Conservation (phyloP, 1,284 basidiomycete species). For the Athelia sp. region DNA sequence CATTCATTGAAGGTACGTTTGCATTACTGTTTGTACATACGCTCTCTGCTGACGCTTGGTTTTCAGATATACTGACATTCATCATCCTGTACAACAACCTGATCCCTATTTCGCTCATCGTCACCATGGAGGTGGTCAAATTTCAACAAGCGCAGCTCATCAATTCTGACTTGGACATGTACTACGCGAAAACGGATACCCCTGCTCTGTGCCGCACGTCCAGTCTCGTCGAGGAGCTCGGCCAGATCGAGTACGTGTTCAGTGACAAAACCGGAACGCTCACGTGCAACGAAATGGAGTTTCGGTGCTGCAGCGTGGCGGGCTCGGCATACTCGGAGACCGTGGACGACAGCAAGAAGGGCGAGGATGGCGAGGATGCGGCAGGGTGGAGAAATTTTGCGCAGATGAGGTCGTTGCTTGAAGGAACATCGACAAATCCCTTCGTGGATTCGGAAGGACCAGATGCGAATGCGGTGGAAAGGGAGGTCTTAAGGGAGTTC, state of each 20-base stretch:
- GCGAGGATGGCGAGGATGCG: conserved; percentile 56
- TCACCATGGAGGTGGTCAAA: conserved; percentile 99
- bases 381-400: conserved; percentile 77
- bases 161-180: conserved; percentile 97
- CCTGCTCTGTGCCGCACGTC: conserved; percentile 96
- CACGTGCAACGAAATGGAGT: conserved; percentile 98
- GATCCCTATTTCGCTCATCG: conserved; percentile 98
- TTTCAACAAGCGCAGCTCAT: conserved; percentile 97
- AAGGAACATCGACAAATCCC: conserved; percentile 41
- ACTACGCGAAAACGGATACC: conserved; percentile 91
- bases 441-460: conserved; percentile 45
- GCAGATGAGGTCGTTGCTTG: conserved; percentile 58
- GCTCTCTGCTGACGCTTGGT: conserved; percentile 8
- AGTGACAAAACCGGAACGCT: conserved; percentile 98
- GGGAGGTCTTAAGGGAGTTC: conserved; percentile 78
- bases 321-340: conserved; percentile 88
- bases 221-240: conserved; percentile 95
- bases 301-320: conserved; percentile 85
- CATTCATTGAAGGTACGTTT: conserved; percentile 72
- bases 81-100: conserved; percentile 99
- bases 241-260: conserved; percentile 98
- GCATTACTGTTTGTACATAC: not conserved
- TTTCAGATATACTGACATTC: conserved; percentile 90
- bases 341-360: conserved; percentile 79
- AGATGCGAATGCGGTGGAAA: conserved; percentile 37